phyloP scores from a whole-genome alignment of 441 rosid genomes.

The Populus hybrid region DNA sequence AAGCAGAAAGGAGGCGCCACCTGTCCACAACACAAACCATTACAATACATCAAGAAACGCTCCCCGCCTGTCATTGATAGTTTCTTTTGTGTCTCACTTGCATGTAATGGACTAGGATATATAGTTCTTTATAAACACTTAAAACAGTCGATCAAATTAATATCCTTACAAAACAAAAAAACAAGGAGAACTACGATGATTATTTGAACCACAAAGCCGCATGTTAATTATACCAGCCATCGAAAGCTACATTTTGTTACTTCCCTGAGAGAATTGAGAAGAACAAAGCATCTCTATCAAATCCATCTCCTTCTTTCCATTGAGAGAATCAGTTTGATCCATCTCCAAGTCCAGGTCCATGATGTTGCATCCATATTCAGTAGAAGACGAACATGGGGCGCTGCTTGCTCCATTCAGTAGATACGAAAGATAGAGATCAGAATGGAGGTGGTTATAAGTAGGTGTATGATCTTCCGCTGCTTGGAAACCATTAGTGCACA shows the following conservation, averaged over 20 bases:
- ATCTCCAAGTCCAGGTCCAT: constrained; percentile 15
- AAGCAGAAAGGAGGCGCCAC: constrained; percentile 4
- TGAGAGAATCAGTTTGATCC: constrained; percentile 26
- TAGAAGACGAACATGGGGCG: constrained; percentile 24
- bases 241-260: not conserved
- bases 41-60: not conserved
- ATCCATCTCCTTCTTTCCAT: constrained; percentile 68
- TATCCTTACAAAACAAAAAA: not conserved
- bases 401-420: constrained; percentile 43
- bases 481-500: constrained; percentile 11
- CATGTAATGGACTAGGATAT: not conserved
- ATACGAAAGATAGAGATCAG: constrained; percentile 60
- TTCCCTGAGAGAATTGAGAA: constrained; percentile 32
- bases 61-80: not conserved
- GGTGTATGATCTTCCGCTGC: constrained; percentile 14
- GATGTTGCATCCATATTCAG: constrained; percentile 12
- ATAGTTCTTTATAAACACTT: not conserved
- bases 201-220: constrained; percentile 1
- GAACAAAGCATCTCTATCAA: constrained; percentile 80
- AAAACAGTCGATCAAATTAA: not conserved
- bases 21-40: constrained; percentile 11
- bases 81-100: not conserved
- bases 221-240: not conserved
- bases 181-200: not conserved
- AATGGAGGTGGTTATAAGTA: constrained; percentile 29